phyloP scores from a whole-genome alignment of 1,284 basidiomycete genomes.

The Melanopsichium pennsylvanicum region DNA sequence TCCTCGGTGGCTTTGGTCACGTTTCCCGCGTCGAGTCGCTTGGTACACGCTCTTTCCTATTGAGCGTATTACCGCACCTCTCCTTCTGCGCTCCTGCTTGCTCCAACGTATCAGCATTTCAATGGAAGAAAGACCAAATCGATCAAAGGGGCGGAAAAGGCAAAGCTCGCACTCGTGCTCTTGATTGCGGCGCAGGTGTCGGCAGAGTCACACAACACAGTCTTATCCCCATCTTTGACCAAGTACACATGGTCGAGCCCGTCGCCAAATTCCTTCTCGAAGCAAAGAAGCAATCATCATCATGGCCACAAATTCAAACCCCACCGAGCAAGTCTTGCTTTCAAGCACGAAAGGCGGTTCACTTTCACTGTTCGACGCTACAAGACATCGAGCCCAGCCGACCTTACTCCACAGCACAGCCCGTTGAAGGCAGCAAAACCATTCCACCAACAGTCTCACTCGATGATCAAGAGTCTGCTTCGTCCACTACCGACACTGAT shows the following conservation, averaged over 20 bases:
- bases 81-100: conserved; percentile 55
- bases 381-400: conserved; percentile 57
- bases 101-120: conserved; percentile 33
- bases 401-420: conserved; percentile 37
- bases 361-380: conserved; percentile 61
- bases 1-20: conserved; percentile 61
- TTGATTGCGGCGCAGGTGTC: conserved; percentile 64
- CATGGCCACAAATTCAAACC: conserved; percentile 49
- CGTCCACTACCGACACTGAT: background rate
- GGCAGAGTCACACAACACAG: conserved; percentile 62
- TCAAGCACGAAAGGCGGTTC: conserved; percentile 56
- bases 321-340: conserved; percentile 50
- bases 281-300: conserved; percentile 48
- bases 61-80: conserved; percentile 56
- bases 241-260: conserved; percentile 64
- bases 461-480: conserved; percentile 10
- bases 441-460: conserved; percentile 32
- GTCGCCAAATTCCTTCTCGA: conserved; percentile 61
- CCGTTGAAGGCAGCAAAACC: conserved; percentile 6
- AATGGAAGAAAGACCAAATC: conserved; percentile 51
- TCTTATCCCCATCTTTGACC: conserved; percentile 59
- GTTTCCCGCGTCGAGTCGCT: conserved; percentile 63
- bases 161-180: conserved; percentile 51
- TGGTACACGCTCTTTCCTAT: conserved; percentile 61
- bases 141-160: conserved; percentile 53